These are phyloP conservation scores for Spirogloea muscicola DNA, from an alignment of 139 green algal genomes.

Conservation along the genomic window DNA sequence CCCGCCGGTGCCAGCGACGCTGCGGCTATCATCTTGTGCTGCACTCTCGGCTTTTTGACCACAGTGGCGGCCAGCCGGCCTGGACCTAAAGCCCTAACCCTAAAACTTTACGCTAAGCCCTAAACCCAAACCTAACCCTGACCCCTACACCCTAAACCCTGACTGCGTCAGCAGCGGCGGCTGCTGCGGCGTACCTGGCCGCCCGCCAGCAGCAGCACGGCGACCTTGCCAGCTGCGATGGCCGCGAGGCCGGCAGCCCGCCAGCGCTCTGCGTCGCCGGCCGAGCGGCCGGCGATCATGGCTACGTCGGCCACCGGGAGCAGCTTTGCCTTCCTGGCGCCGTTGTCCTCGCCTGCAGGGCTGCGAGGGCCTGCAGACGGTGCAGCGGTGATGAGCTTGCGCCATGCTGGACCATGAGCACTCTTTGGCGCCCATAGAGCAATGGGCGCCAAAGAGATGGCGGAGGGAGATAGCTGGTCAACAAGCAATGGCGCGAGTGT, in stretches of 20 bases:
- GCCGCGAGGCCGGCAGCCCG: not conserved
- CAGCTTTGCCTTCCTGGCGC: too few relatives aligned
- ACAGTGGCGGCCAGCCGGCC: not conserved
- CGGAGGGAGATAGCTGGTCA: too few relatives aligned
- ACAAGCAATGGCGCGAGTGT: too few relatives aligned
- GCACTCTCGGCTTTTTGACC: not conserved
- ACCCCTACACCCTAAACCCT: not conserved
- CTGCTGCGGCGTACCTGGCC: slow-evolving; percentile 12
- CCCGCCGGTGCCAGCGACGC: not conserved
- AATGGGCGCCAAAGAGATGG: too few relatives aligned
- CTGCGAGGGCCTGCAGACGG: too few relatives aligned
- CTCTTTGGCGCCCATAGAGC: too few relatives aligned
- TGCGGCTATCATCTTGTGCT: slow-evolving; percentile 1
- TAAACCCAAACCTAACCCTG: not conserved
- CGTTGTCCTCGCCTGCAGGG: too few relatives aligned
- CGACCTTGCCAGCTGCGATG: slow-evolving; percentile 18
- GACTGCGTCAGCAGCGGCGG: slow-evolving; percentile 47
- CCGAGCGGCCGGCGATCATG: not conserved
- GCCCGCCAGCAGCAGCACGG: slow-evolving; percentile 26
- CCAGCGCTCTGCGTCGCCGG: slow-evolving; percentile 11
- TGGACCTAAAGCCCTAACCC: not conserved
- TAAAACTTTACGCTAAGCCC: not conserved
- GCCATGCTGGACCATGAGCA: too few relatives aligned
- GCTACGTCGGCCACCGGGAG: not conserved
- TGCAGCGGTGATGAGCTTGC: too few relatives aligned